These are phyloP conservation scores for Tulasnella sp. DNA, from an alignment of 768 basidiomycete genomes.

Conservation along the genomic window DNA sequence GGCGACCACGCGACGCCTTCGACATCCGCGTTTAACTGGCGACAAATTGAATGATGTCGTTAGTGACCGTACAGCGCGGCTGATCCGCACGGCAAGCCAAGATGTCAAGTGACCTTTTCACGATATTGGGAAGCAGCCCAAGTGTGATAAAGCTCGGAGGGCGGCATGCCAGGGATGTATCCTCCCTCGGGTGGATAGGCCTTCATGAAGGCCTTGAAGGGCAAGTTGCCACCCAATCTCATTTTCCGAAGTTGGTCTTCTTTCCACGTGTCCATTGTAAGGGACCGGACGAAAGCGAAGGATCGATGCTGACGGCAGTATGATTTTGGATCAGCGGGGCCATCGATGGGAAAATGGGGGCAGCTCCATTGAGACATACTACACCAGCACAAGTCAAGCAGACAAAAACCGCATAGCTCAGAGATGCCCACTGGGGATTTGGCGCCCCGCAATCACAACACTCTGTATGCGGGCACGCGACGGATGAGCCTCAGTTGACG, in stretches of 20 bases:
- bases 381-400: constrained; percentile 67
- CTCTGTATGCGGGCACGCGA: constrained; percentile 39
- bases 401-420: constrained; percentile 69
- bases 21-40: constrained; percentile 74
- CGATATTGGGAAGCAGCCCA: constrained; percentile 96
- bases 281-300: constrained; percentile 90
- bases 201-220: constrained; percentile 61
- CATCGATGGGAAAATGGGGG: constrained; percentile 18
- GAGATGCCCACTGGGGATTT: constrained; percentile 89
- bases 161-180: constrained; percentile 61
- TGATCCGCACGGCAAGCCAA: background rate
- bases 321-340: constrained; percentile 7
- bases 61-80: constrained; percentile 9
- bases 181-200: constrained; percentile 72
- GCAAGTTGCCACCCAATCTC: constrained; percentile 60
- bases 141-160: constrained; percentile 83
- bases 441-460: constrained; percentile 86
- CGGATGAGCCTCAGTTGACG: constrained; percentile 22
- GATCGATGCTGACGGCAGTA: constrained; percentile 60
- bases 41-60: constrained; percentile 20
- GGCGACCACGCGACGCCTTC: constrained; percentile 80
- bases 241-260: constrained; percentile 85
- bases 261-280: constrained; percentile 98
- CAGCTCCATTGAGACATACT: constrained; percentile 13
- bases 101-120: constrained; percentile 63